Conservation (phyloP, 2,329 filamentous ascomycete species). For the Monilinia laxa region DNA sequence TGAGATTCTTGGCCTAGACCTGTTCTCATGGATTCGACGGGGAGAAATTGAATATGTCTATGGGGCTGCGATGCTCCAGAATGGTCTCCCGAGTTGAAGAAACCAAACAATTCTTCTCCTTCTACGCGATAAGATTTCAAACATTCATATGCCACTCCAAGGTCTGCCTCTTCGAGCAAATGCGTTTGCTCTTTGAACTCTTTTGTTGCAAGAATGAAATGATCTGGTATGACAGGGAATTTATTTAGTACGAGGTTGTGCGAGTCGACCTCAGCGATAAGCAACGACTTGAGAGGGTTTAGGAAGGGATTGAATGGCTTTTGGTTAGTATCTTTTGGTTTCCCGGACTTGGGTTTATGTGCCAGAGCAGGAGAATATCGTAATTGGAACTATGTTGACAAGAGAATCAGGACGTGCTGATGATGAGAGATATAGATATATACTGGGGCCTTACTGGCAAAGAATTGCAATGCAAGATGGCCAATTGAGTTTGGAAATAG, state of each 20-base stretch:
- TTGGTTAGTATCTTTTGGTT: conserved; percentile 33
- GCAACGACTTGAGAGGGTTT: conserved; percentile 53
- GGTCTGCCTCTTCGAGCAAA: conserved; percentile 58
- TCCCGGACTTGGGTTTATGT: conserved; percentile 58
- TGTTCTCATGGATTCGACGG: conserved; percentile 60
- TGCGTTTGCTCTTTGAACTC: conserved; percentile 63
- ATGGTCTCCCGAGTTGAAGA: conserved; percentile 61
- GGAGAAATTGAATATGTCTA: conserved; percentile 69
- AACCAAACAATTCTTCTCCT: conserved; percentile 41
- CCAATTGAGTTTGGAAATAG: conserved; percentile 38
- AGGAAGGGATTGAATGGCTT: conserved; percentile 63
- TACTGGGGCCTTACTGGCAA: conserved; percentile 32
- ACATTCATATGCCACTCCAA: conserved; percentile 61
- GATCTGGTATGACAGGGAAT: conserved; percentile 67
- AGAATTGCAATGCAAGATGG: conserved; percentile 35
- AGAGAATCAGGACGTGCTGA: conserved; percentile 1
- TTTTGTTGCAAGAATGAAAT: conserved; percentile 71
- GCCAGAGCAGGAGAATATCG: conserved; percentile 69
- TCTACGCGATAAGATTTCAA: conserved; percentile 52
- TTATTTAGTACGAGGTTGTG: conserved; percentile 73
- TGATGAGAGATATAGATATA: background rate
- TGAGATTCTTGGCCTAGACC: conserved; percentile 41
- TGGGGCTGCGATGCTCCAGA: conserved; percentile 73
- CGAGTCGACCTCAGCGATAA: conserved; percentile 53
- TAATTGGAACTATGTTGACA: conserved; percentile 62